These are phyloP conservation scores for Emergomyces orientalis DNA, from an alignment of 2,329 filamentous ascomycete species.

Conservation along the genomic window DNA sequence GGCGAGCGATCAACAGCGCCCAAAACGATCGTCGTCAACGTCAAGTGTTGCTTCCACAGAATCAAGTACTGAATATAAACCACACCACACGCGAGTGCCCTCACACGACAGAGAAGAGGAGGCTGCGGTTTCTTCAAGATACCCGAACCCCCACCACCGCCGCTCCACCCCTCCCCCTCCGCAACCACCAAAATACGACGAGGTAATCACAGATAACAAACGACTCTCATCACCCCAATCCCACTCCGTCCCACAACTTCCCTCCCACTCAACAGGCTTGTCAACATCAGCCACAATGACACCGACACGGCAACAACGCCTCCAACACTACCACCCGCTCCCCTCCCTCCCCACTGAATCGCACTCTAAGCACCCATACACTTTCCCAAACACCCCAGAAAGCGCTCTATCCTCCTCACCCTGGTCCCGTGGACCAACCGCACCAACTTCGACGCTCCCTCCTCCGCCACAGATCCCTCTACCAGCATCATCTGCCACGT, in stretches of 20 bases:
- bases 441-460: neutral
- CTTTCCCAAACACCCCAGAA: neutral
- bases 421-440: neutral
- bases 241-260: neutral
- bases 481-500: neutral
- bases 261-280: neutral
- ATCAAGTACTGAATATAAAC: neutral
- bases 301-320: neutral
- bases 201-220: neutral
- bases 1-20: neutral
- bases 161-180: neutral
- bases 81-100: neutral
- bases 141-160: neutral
- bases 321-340: neutral
- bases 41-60: slow-evolving; percentile 1
- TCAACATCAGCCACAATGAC: neutral
- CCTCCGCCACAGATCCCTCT: neutral
- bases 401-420: neutral
- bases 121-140: neutral
- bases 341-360: slow-evolving; percentile 1
- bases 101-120: slow-evolving; percentile 11
- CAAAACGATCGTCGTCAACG: neutral
- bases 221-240: neutral
- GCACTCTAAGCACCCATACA: slow-evolving; percentile 1
- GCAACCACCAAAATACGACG: neutral